These are phyloP conservation scores for Saprolegnia diclina DNA, from an alignment of 352 stramenopile genomes.

Conservation along the genomic window DNA sequence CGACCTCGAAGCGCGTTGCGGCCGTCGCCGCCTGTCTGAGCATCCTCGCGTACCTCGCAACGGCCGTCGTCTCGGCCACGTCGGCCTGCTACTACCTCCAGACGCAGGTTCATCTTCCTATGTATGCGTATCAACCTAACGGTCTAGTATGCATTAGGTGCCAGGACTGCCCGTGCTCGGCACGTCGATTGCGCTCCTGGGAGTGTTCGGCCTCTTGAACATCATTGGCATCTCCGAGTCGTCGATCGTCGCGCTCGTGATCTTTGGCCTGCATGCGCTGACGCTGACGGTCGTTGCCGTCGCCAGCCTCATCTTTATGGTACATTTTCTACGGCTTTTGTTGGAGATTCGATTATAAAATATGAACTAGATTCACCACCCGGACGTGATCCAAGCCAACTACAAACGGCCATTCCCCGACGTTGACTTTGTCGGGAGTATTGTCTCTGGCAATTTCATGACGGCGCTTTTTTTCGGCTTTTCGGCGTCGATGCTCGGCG, in stretches of 20 bases:
- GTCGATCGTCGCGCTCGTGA: slow-evolving; percentile 68
- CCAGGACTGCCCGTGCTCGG: slow-evolving; percentile 36
- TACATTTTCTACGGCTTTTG: not conserved
- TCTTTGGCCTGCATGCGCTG: slow-evolving; percentile 78
- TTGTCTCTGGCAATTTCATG: slow-evolving; percentile 39
- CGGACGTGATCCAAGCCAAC: slow-evolving; percentile 55
- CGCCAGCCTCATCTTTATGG: slow-evolving; percentile 52
- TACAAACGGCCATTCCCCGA: slow-evolving; percentile 55
- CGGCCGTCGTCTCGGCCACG: slow-evolving; percentile 63
- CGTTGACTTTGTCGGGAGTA: slow-evolving; percentile 40
- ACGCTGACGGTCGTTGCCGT: slow-evolving; percentile 66
- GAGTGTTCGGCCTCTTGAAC: slow-evolving; percentile 77
- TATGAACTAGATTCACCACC: slow-evolving; percentile 35
- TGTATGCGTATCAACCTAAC: not conserved
- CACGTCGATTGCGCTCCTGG: slow-evolving; percentile 54
- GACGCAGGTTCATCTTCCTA: slow-evolving; percentile 1
- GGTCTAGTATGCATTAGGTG: slow-evolving; percentile 32
- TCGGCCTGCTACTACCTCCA: slow-evolving; percentile 51
- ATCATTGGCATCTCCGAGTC: slow-evolving; percentile 83
- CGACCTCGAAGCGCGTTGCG: slow-evolving; percentile 85
- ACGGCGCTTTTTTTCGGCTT: slow-evolving; percentile 77
- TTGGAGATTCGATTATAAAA: not conserved
- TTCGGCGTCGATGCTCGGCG: slow-evolving; percentile 81
- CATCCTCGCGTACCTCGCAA: slow-evolving; percentile 90
- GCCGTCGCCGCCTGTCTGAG: slow-evolving; percentile 81